These are phyloP conservation scores for Tylopilus sp. DNA, from an alignment of 768 basidiomycete genomes.

Conservation along the genomic window DNA sequence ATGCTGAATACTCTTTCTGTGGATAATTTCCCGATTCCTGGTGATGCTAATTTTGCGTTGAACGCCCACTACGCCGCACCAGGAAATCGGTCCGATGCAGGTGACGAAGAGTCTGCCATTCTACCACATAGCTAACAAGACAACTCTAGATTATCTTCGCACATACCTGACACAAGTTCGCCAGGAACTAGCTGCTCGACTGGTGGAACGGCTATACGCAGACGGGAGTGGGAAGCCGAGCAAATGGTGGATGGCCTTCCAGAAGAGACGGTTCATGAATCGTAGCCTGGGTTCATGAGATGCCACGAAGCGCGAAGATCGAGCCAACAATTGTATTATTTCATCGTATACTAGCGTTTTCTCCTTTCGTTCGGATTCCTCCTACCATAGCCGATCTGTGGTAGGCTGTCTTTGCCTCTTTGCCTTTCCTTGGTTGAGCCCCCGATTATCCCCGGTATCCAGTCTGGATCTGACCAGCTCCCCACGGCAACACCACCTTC, in stretches of 20 bases:
- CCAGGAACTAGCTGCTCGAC: constrained; percentile 83
- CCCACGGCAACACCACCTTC: constrained; percentile 54
- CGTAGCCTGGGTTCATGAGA: constrained; percentile 71
- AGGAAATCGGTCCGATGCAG: constrained; percentile 70
- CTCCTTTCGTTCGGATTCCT: constrained; percentile 86
- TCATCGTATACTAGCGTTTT: constrained; percentile 37
- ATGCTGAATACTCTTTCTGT: constrained; percentile 88
- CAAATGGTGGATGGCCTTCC: constrained; percentile 99
- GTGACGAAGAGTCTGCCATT: constrained; percentile 40
- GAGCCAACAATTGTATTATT: constrained; percentile 13
- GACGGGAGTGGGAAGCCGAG: constrained; percentile 93
- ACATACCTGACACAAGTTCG: constrained; percentile 91
- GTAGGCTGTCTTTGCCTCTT: constrained; percentile 64
- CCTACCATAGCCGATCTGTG: constrained; percentile 80
- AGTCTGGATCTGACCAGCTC: constrained; percentile 95
- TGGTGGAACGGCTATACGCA: constrained; percentile 87
- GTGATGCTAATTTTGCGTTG: constrained; percentile 91
- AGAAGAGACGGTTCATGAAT: constrained; percentile 96
- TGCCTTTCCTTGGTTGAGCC: constrained; percentile 67
- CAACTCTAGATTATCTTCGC: constrained; percentile 71
- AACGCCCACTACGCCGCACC: constrained; percentile 91
- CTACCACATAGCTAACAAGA: constrained; percentile 7
- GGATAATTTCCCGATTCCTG: constrained; percentile 90
- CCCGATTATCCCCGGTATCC: constrained; percentile 79
- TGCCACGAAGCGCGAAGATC: background rate